Evolutionary conservation across 2,329 filamentous ascomycete species (phyloP), one percentile per base, ranked within the genome.

Genomic region (Alternaria angustiovoidea): DNA sequence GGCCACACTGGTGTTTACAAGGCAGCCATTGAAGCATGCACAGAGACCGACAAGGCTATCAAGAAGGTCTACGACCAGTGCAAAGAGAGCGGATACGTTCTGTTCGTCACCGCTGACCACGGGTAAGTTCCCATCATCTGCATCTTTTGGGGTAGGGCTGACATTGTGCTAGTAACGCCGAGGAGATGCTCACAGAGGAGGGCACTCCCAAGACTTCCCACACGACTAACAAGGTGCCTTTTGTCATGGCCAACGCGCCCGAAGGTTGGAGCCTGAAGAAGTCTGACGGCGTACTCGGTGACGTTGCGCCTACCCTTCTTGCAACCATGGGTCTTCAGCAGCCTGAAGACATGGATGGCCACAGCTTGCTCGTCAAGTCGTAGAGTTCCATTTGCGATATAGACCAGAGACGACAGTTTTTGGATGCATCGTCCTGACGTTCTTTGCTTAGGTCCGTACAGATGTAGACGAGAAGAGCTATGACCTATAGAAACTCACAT

Each of bases 1-100:
- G 95, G 95, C 70, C 95, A 99, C 84, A 99, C 95, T 11, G 95
- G 95, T 77, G 93, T 97, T 62, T 98, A 98, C 82, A 90, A 98
- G 73, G 94, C 95, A 30, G 95, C 95, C 58, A 89, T 99, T 64
- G 78, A 95, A 75, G 95, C 89, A 72, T 90, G 91, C 70, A 85
- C 89, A 69, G 89, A 94, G 68, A 99, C 95, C 12, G 95, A 99
- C 81, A 92, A 91, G 84, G 94, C 92, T 55, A 99, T 99, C 73
- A 93, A 93, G 73, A 88, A 90, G 79, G 94, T 99, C 72, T 93
- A 92, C 75, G 94, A 98, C 75, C 90, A 89, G 51, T 98, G 94
- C 87, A 96, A 96, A 87, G 89, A 95, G 85, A 87, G 94, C 78
- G 91, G 90, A 65, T 99, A 99, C 79, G 85, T 95, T 59, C 88